These are phyloP conservation scores for Claviceps maximensis DNA, from an alignment of 2,329 filamentous ascomycete genomes.

Conservation along the genomic window DNA sequence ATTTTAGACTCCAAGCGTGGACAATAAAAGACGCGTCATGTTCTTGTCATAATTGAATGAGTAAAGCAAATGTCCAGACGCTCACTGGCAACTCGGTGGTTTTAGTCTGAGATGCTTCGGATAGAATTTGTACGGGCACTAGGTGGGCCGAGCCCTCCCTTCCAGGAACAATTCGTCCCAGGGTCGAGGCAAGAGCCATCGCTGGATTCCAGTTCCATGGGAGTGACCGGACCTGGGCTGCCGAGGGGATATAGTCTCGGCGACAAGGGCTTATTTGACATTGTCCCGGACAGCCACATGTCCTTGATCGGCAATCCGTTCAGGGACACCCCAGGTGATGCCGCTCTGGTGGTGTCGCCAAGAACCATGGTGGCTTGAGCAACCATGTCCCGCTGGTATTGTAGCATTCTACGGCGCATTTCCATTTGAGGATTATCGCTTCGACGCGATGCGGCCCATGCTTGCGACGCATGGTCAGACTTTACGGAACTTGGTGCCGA, in stretches of 20 bases:
- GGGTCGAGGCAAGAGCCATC: conserved; percentile 24
- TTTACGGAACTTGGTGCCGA: conserved; percentile 19
- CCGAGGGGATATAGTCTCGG: conserved; percentile 39
- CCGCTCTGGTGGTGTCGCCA: conserved; percentile 14
- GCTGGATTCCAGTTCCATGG: conserved; percentile 39
- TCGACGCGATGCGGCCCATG: conserved; percentile 4
- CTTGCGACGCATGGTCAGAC: conserved; percentile 20
- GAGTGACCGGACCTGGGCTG: conserved; percentile 48
- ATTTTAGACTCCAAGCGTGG: not conserved
- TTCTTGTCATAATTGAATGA: no score
- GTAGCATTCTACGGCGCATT: conserved; percentile 36
- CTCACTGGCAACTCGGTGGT: no score
- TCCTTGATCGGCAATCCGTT: conserved; percentile 24
- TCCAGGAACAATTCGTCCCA: conserved; percentile 1
- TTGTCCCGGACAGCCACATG: conserved; percentile 24
- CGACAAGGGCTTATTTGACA: conserved; percentile 32
- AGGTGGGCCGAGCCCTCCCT: not conserved
- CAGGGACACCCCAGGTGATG: conserved; percentile 18
- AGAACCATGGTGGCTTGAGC: conserved; percentile 38
- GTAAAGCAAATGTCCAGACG: no score
- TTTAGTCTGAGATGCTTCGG: not conserved
- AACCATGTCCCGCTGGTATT: conserved; percentile 50
- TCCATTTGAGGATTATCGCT: conserved; percentile 23
- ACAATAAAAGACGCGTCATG: no score
- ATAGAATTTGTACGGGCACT: not conserved